Evolutionary conservation across 2,329 filamentous ascomycete genomes (phyloP).

Genomic region (Fusarium decemcellulare): DNA sequence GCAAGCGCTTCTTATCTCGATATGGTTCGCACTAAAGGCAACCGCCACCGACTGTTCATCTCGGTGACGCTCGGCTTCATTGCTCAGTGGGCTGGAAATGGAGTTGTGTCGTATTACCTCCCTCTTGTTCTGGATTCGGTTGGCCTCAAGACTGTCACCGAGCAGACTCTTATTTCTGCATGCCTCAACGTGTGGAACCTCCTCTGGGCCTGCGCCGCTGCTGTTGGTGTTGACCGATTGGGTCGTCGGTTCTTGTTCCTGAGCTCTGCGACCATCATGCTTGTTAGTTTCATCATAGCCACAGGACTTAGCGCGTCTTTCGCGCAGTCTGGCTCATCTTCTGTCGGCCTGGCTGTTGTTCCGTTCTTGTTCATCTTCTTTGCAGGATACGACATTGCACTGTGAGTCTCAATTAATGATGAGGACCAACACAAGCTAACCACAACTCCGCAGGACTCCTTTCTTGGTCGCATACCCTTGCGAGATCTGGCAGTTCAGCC

Average conservation of each 20-base stretch:
- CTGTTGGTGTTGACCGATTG: constrained; percentile 56
- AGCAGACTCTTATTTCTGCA: constrained; percentile 59
- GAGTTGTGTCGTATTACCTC: constrained; percentile 56
- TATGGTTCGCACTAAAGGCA: constrained; percentile 33
- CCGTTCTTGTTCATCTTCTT: constrained; percentile 64
- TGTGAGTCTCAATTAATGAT: constrained; percentile 34
- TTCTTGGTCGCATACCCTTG: constrained; percentile 60
- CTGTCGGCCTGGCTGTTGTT: constrained; percentile 60
- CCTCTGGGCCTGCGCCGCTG: constrained; percentile 50
- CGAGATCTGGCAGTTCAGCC: constrained; percentile 52
- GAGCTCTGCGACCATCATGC: constrained; percentile 52
- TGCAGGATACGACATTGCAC: constrained; percentile 60
- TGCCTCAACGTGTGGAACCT: constrained; percentile 58
- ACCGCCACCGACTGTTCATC: constrained; percentile 38
- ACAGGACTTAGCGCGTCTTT: constrained; percentile 56
- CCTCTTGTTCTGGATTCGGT: constrained; percentile 55
- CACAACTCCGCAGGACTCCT: constrained; percentile 49
- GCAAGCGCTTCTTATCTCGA: constrained; percentile 32
- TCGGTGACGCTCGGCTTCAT: constrained; percentile 48
- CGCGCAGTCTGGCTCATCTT: constrained; percentile 42
- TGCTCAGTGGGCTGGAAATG: constrained; percentile 50
- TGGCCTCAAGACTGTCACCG: constrained; percentile 54
- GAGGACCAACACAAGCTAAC: neutral
- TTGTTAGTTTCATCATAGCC: constrained; percentile 53
- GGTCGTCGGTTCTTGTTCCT: constrained; percentile 59